Evolutionary conservation across 1,139 yeast genomes (phyloP).

Genomic region (Hanseniaspora gamundiae): DNA sequence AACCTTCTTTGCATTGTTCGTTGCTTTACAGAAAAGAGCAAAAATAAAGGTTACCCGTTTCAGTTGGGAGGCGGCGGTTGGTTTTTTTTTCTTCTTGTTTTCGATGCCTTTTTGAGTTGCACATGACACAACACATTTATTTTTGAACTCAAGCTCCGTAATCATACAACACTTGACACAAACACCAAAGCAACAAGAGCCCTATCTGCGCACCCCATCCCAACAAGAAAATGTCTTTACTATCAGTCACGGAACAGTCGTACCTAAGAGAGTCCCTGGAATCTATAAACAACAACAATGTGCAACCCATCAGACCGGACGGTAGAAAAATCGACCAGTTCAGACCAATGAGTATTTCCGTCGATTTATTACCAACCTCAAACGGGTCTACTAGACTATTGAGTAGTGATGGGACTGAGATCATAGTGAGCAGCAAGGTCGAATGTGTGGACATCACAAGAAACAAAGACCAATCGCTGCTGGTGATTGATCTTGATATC

Average conservation of each 20-base stretch:
- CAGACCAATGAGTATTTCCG: slow-evolving; percentile 74
- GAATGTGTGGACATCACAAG: slow-evolving; percentile 50
- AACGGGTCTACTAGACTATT: slow-evolving; percentile 87
- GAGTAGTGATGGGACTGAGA: slow-evolving; percentile 82
- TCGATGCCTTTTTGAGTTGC: no score
- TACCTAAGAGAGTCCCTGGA: slow-evolving; percentile 64
- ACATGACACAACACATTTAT: no score
- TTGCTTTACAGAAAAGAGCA: no score
- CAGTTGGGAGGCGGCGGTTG: no score
- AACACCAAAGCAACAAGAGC: not conserved
- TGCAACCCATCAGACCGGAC: slow-evolving; percentile 70
- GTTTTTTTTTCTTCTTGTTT: no score
- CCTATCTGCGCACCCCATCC: not conserved
- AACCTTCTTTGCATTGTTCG: no score
- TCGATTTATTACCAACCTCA: slow-evolving; percentile 71
- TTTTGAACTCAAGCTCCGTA: no score
- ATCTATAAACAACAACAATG: slow-evolving; percentile 17
- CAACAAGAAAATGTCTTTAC: not conserved
- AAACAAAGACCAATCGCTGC: slow-evolving; percentile 16
- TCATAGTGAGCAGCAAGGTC: slow-evolving; percentile 79
- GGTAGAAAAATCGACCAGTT: slow-evolving; percentile 63
- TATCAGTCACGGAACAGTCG: slow-evolving; percentile 80
- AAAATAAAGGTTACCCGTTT: no score
- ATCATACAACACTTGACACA: no score
- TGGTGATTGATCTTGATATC: slow-evolving; percentile 69